phyloP scores from a whole-genome alignment of 1,284 basidiomycete species.

The Rhodofomes roseus region DNA sequence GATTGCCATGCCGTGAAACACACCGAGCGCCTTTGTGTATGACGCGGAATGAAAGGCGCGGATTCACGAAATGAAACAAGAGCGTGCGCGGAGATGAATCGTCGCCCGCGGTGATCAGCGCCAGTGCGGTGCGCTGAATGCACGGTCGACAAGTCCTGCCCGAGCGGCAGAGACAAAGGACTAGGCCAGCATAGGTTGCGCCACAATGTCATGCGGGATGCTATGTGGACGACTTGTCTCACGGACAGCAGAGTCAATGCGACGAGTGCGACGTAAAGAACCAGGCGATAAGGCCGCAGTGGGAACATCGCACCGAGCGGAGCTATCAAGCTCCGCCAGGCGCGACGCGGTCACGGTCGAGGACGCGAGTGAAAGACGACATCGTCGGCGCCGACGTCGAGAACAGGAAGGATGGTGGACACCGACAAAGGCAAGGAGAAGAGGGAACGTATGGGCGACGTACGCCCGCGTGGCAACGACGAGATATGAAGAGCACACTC shows the following conservation, averaged over 20 bases:
- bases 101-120: neutral
- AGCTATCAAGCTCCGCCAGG: neutral
- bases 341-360: neutral
- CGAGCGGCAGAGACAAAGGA: neutral
- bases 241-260: neutral
- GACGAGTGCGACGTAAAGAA: neutral
- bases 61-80: neutral
- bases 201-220: neutral
- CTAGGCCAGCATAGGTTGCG: neutral
- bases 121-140: neutral
- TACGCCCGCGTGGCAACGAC: neutral
- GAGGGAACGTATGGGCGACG: neutral
- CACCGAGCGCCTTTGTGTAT: neutral
- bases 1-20: neutral
- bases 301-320: neutral
- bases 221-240: neutral
- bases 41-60: neutral
- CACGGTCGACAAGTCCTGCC: neutral
- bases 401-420: neutral
- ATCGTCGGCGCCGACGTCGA: neutral
- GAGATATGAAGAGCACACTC: conserved; percentile 23
- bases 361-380: neutral
- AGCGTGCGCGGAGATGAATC: neutral
- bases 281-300: neutral
- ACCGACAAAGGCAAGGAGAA: neutral